phyloP scores from a whole-genome alignment of 352 stramenopile species.

The Albugo candida region DNA sequence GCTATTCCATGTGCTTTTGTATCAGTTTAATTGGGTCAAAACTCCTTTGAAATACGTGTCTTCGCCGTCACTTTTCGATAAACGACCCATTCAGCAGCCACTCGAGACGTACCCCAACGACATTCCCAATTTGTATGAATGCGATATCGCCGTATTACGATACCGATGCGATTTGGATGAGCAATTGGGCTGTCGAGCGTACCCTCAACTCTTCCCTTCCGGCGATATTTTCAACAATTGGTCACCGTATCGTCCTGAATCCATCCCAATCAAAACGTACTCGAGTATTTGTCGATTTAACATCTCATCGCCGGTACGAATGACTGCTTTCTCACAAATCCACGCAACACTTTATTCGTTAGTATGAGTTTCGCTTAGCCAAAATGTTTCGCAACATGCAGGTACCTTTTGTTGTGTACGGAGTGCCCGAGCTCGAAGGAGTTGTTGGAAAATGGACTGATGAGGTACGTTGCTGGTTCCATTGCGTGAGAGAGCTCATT shows the following conservation, averaged over 20 bases:
- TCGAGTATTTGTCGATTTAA: constrained; percentile 50
- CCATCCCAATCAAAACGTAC: constrained; percentile 17
- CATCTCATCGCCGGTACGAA: constrained; percentile 23
- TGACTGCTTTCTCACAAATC: neutral
- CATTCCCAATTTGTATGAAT: constrained; percentile 19
- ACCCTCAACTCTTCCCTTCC: constrained; percentile 49
- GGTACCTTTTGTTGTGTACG: constrained; percentile 86
- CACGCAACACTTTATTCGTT: neutral
- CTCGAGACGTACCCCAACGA: constrained; percentile 21
- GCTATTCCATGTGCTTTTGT: no score
- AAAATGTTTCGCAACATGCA: constrained; percentile 83
- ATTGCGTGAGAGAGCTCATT: neutral
- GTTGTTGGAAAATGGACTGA: constrained; percentile 71
- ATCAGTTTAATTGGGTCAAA: no score
- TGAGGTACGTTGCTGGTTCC: constrained; percentile 10
- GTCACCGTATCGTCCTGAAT: constrained; percentile 32
- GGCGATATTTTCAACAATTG: constrained; percentile 63
- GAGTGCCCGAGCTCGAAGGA: constrained; percentile 67
- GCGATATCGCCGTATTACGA: constrained; percentile 32
- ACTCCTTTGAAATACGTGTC: no score
- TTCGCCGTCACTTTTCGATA: no score
- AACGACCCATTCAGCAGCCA: no score
- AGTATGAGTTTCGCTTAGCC: constrained; percentile 63
- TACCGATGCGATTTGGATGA: constrained; percentile 29
- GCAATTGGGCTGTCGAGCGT: constrained; percentile 21